A percentile compares a stretch with the other conserved stretches of the same genome.
Evolutionary conservation across 2,329 filamentous ascomycete genomes (phyloP).

Genomic region (Aspergillus hortae): DNA sequence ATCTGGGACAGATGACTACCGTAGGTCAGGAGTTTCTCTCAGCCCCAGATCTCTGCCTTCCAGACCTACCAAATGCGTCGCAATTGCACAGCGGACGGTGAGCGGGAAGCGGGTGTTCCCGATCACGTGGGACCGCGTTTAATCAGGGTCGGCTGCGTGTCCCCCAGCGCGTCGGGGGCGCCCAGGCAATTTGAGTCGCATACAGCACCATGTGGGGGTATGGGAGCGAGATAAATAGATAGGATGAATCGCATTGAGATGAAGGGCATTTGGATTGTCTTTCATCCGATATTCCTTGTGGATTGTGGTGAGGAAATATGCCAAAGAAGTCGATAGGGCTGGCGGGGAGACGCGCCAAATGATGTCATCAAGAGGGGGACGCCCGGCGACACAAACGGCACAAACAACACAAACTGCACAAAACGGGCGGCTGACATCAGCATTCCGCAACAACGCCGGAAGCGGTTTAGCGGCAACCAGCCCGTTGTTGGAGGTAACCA

Average conservation of each 20-base stretch:
- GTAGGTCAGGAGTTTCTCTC: not conserved
- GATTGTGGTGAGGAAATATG: not conserved
- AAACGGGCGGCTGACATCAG: conserved; percentile 15
- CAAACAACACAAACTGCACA: conserved; percentile 18
- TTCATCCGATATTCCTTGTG: not conserved
- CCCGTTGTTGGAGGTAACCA: conserved; percentile 18
- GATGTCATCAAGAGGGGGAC: conserved; percentile 20
- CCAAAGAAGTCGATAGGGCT: conserved; percentile 1
- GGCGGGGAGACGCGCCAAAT: conserved; percentile 25
- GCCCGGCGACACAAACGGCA: conserved; percentile 1
- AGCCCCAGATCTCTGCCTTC: not conserved
- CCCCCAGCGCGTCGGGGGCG: conserved; percentile 11
- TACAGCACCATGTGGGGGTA: not conserved
- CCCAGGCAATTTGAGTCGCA: not conserved
- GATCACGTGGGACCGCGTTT: conserved; percentile 33
- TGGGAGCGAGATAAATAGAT: not conserved
- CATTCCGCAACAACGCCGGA: conserved; percentile 12
- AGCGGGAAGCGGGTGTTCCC: not conserved
- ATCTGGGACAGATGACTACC: conserved; percentile 1
- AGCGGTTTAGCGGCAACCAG: conserved; percentile 10
- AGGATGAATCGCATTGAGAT: conserved; percentile 5
- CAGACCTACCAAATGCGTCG: conserved; percentile 1
- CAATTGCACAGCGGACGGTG: conserved; percentile 4
- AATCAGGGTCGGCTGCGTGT: conserved; percentile 18
- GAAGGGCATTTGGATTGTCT: not conserved